phyloP scores from a whole-genome alignment of 176 grass and related monocot genomes.

The Cymbopogon citratus region DNA sequence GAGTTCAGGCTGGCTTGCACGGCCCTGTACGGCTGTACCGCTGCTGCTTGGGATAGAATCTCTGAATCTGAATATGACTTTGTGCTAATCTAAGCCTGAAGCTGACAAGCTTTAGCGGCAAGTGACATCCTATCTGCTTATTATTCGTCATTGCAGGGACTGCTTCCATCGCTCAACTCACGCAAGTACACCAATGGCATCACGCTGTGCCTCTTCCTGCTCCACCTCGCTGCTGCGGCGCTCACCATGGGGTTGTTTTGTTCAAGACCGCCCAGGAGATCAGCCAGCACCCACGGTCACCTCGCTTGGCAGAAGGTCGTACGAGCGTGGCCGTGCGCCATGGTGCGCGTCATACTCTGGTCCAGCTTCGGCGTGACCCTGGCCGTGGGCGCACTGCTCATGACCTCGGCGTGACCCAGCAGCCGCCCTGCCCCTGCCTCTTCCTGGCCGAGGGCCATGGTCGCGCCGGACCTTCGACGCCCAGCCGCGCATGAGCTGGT shows the following conservation, averaged over 20 bases:
- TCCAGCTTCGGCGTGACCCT: slow-evolving; percentile 62
- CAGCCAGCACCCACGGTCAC: slow-evolving; percentile 27
- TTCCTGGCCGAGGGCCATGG: too few relatives aligned
- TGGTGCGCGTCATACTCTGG: slow-evolving; percentile 87
- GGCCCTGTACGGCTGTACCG: too few relatives aligned
- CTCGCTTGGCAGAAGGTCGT: slow-evolving; percentile 94
- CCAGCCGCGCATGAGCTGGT: too few relatives aligned
- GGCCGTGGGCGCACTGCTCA: slow-evolving; percentile 61
- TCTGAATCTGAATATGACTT: background rate
- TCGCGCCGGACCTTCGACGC: too few relatives aligned
- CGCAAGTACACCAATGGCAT: slow-evolving; percentile 75
- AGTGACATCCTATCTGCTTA: background rate
- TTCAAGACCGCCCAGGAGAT: slow-evolving; percentile 47
- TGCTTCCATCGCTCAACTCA: slow-evolving; percentile 58
- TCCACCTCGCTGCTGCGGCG: slow-evolving; percentile 49
- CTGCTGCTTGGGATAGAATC: slow-evolving; percentile 16
- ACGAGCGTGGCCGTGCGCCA: slow-evolving; percentile 53
- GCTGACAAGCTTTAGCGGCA: background rate
- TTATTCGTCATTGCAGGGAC: slow-evolving; percentile 22
- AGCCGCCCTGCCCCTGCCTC: too few relatives aligned
- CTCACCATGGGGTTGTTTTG: slow-evolving; percentile 61
- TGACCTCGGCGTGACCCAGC: too few relatives aligned
- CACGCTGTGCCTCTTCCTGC: slow-evolving; percentile 66
- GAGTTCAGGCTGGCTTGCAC: background rate
- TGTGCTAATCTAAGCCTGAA: slow-evolving; percentile 8